A percentile compares a stretch with the other conserved stretches of the same genome.
Conservation (phyloP, 2,329 filamentous ascomycete genomes). For the Lachnellula hyalina region DNA sequence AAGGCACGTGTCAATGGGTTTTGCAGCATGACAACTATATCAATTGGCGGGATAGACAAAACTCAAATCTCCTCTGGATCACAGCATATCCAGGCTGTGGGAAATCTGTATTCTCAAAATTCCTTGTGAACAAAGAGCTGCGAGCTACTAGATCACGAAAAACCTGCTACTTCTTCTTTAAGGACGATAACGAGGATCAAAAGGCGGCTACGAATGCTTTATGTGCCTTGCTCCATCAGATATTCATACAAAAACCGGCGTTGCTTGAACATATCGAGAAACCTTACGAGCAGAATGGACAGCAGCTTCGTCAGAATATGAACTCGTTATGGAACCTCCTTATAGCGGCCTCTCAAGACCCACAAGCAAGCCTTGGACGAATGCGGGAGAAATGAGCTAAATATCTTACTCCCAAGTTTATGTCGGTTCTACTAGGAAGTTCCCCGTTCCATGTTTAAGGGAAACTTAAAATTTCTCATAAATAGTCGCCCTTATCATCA, state of each 20-base stretch:
- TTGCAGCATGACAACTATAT: conserved; percentile 29
- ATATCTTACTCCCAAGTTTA: conserved; percentile 16
- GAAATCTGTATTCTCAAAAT: conserved; percentile 35
- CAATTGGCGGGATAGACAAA: conserved; percentile 27
- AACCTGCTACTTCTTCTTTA: conserved; percentile 42
- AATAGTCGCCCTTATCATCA: conserved; percentile 33
- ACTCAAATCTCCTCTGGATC: conserved; percentile 31
- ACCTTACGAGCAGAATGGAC: conserved; percentile 25
- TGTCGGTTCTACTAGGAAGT: conserved; percentile 5
- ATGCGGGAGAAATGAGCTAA: conserved; percentile 27
- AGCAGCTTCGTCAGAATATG: conserved; percentile 19
- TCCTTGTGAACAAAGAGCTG: conserved; percentile 30
- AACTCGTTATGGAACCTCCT: conserved; percentile 34
- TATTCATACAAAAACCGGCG: conserved; percentile 31
- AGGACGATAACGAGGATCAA: conserved; percentile 32
- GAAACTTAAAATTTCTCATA: conserved; percentile 32
- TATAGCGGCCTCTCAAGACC: conserved; percentile 22
- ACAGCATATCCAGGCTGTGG: conserved; percentile 37
- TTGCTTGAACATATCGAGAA: conserved; percentile 33
- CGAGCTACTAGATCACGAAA: conserved; percentile 13
- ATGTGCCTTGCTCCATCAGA: conserved; percentile 37
- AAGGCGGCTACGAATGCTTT: conserved; percentile 33
- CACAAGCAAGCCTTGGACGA: conserved; percentile 37
- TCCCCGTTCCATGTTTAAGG: not conserved
- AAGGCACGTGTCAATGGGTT: conserved; percentile 33